Percentiles rank a stretch among this genome's conserved stretches.
phyloP scores from a whole-genome alignment of 2,329 filamentous ascomycete species.

The Ambrosiella beaveri region DNA sequence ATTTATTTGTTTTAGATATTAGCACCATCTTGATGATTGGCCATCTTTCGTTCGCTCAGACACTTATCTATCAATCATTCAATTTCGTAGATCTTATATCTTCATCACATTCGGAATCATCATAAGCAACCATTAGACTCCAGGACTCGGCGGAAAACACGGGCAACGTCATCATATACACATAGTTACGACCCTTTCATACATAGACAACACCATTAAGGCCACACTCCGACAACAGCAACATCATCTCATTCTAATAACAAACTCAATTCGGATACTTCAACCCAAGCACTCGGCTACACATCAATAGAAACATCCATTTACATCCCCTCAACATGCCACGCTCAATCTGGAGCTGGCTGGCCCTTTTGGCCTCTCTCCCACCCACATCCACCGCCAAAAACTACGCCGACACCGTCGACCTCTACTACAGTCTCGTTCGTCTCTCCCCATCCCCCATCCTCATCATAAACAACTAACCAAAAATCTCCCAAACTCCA shows the following conservation, averaged over 20 bases:
- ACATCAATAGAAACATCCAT: neutral
- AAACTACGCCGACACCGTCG: neutral
- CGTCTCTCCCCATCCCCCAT: neutral
- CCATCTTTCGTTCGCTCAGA: too few relatives aligned
- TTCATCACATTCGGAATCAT: too few relatives aligned
- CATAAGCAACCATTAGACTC: too few relatives aligned
- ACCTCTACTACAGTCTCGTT: neutral
- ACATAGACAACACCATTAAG: too few relatives aligned
- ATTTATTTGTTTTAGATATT: too few relatives aligned
- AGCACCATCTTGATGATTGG: too few relatives aligned
- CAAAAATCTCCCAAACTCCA: neutral
- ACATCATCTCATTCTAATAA: too few relatives aligned
- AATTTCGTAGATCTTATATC: too few relatives aligned
- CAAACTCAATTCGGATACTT: too few relatives aligned
- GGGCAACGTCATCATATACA: neutral
- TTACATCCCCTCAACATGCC: neutral
- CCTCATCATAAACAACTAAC: slow-evolving; percentile 14
- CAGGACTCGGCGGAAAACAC: too few relatives aligned
- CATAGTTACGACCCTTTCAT: neutral
- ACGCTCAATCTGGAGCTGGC: neutral
- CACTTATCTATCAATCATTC: too few relatives aligned
- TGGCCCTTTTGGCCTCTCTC: neutral
- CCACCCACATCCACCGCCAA: neutral
- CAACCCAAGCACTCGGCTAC: neutral
- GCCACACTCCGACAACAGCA: too few relatives aligned